Evolutionary conservation across 805 yeast species (phyloP), one percentile per base, ranked within the genome.

Genomic region (Hanseniaspora pseudoguilliermondii): DNA sequence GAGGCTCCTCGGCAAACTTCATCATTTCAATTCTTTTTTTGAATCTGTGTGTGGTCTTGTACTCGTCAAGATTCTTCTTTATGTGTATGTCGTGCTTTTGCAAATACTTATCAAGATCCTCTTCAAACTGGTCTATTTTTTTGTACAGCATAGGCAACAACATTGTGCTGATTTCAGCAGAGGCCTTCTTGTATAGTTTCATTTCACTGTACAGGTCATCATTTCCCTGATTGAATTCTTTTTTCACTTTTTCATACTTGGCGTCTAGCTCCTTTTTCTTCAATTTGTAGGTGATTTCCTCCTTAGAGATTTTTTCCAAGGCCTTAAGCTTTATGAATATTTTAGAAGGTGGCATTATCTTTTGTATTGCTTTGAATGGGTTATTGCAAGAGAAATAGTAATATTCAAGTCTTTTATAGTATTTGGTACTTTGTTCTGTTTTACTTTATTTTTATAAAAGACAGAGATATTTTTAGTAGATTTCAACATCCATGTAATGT

Each of bases 271-370:
- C 82, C 16, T 65, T 66, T 39, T 78, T 72, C 62, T 86, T 95
- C 55, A 75, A 71, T 27, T 74, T 70, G 65, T 86, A 87, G 36
- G 79, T 71, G 13, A 64, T 64, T 59, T 81, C 81, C 65, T 88
- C 95, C 60, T 84, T 84, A 41, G 82, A 62, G 16, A 88, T 71
- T 59, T 95, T 74, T 58, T 76, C 75, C 51, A 87, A 72, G 1
- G 95, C 89, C 57, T 77, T 79, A 39, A 77, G 74, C 61, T 85
- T 86, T 65, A 87, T 84, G 62, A 83, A 85, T 42, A 85, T 69
- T 58, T 75, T 80, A 1, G 86, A 72, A 34, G 91, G 93, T 1
- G 87, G 75, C 85, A 84, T 84, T 65, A n/a, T 38, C 25, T 13
- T 5, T 32, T 20, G 25, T 27, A 25, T 27, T 27, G 6, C 29